Conservation (phyloP, 345 rosid species). For the Populus pruinosa region DNA sequence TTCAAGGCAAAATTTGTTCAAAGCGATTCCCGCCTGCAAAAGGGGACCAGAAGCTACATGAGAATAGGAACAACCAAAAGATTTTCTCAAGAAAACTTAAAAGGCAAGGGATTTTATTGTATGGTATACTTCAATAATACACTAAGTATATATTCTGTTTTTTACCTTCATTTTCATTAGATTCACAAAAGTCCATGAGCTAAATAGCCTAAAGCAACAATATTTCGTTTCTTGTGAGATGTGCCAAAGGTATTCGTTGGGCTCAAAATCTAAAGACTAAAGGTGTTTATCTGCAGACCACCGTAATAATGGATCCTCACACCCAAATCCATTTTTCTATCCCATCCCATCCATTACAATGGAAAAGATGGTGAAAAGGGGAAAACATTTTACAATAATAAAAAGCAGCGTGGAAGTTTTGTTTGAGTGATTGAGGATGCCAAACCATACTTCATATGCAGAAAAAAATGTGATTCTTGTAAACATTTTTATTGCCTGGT, state of each 20-base stretch:
- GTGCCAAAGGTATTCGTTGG: conserved; percentile 15
- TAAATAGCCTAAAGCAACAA: conserved; percentile 15
- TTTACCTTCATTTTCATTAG: conserved; percentile 15
- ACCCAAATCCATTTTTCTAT: conserved; percentile 20
- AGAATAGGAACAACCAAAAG: conserved; percentile 24
- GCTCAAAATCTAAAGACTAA: conserved; percentile 14
- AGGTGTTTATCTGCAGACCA: conserved; percentile 36
- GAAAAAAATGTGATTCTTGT: conserved; percentile 8
- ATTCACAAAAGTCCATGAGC: conserved; percentile 22
- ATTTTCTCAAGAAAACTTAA: conserved; percentile 14
- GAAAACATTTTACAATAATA: background rate
- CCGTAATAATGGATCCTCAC: conserved; percentile 22
- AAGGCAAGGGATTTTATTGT: conserved; percentile 15
- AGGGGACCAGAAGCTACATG: conserved; percentile 46
- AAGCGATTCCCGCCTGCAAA: conserved; percentile 58
- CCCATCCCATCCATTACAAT: conserved; percentile 6
- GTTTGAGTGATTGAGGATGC: conserved; percentile 26
- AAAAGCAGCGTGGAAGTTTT: conserved; percentile 6
- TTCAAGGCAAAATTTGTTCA: conserved; percentile 43
- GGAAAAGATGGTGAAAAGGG: conserved; percentile 14
- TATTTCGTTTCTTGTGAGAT: conserved; percentile 30
- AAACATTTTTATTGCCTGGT: conserved; percentile 14
- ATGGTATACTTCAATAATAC: conserved; percentile 18
- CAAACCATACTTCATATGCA: conserved; percentile 13
- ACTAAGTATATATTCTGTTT: conserved; percentile 20